phyloP scores from a whole-genome alignment of 2,329 filamentous ascomycete species.

The Fusarium beomiforme region DNA sequence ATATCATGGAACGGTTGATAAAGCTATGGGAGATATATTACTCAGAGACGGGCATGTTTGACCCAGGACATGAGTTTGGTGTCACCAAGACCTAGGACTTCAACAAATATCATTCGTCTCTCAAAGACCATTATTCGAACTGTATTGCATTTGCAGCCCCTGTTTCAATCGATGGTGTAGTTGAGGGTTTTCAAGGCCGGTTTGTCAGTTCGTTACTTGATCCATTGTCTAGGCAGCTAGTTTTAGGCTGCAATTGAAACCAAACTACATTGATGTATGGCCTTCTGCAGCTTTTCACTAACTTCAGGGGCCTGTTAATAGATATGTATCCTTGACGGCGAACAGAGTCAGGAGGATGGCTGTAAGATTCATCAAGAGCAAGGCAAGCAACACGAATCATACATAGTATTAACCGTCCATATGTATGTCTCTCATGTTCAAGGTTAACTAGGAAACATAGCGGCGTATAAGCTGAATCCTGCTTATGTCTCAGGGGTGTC shows the following conservation, averaged over 20 bases:
- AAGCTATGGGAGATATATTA: constrained; percentile 25
- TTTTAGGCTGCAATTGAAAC: too few relatives aligned
- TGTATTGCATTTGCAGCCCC: neutral
- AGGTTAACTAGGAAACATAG: neutral
- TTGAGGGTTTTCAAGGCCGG: too few relatives aligned
- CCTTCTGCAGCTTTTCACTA: too few relatives aligned
- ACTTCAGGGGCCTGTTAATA: too few relatives aligned
- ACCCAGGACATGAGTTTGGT: constrained; percentile 14
- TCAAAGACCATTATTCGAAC: neutral
- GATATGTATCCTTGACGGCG: neutral
- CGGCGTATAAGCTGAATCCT: neutral
- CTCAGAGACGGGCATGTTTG: constrained; percentile 26
- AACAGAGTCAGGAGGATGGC: neutral
- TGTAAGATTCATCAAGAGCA: neutral
- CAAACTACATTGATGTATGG: too few relatives aligned
- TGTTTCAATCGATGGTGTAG: too few relatives aligned
- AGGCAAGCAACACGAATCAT: too few relatives aligned
- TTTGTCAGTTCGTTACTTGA: too few relatives aligned
- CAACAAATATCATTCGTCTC: neutral
- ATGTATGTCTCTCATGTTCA: too few relatives aligned
- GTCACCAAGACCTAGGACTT: neutral
- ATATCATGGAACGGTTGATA: constrained; percentile 15
- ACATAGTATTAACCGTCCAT: too few relatives aligned
- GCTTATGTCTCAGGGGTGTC: neutral
- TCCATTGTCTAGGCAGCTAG: too few relatives aligned